phyloP scores from a whole-genome alignment of 371 early-diverging fungal genomes.

The Actinomortierella ambigua region DNA sequence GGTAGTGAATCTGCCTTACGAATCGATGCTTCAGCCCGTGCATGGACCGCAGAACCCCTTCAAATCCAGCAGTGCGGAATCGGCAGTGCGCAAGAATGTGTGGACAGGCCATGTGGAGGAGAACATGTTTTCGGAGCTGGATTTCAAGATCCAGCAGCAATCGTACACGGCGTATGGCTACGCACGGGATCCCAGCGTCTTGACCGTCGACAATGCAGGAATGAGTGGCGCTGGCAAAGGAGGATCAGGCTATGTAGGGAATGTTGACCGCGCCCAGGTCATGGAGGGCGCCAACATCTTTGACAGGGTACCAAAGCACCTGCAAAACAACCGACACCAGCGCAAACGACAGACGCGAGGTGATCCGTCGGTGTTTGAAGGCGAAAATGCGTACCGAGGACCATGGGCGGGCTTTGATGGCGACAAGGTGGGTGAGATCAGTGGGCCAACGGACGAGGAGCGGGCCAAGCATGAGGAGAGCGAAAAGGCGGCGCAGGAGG shows the following conservation, averaged over 20 bases:
- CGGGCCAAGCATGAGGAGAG: conserved; percentile 30
- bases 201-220: conserved; percentile 52
- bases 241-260: conserved; percentile 74
- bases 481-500: conserved; percentile 26
- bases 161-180: conserved; percentile 85
- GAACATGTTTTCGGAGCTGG: conserved; percentile 74
- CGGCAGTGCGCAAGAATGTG: conserved; percentile 64
- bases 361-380: conserved; percentile 75
- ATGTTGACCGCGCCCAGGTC: conserved; percentile 57
- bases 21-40: conserved; percentile 68
- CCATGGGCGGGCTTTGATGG: conserved; percentile 96
- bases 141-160: conserved; percentile 80
- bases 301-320: conserved; percentile 57
- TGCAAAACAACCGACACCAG: conserved; percentile 55
- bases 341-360: conserved; percentile 82
- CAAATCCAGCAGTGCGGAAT: conserved; percentile 39
- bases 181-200: conserved; percentile 80
- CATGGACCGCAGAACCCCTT: conserved; percentile 85
- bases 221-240: conserved; percentile 58
- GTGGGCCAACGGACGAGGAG: conserved; percentile 65
- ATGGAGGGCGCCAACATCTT: conserved; percentile 55
- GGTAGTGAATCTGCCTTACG: conserved; percentile 79
- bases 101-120: conserved; percentile 85
- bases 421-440: conserved; percentile 66
- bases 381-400: conserved; percentile 84